Evolutionary conservation across 2,329 filamentous ascomycete genomes (phyloP).

Genomic region (Aspergillus carbonarius): DNA sequence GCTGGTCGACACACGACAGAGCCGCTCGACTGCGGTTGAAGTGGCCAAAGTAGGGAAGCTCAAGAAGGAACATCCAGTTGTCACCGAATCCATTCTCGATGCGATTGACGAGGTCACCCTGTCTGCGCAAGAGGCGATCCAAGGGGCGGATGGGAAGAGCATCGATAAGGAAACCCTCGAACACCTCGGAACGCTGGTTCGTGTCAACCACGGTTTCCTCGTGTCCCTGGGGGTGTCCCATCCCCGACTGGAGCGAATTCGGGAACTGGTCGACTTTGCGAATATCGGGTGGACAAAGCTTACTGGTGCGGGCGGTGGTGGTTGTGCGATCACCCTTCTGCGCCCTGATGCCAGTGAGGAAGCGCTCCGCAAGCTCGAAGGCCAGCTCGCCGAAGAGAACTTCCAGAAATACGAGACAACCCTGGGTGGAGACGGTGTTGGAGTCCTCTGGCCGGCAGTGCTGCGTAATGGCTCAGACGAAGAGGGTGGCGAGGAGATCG

Average conservation of each 20-base stretch:
- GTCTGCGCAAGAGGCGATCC: slow-evolving; percentile 57
- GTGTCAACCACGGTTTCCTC: slow-evolving; percentile 88
- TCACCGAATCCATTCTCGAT: slow-evolving; percentile 78
- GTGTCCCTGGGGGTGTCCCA: slow-evolving; percentile 93
- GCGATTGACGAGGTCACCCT: slow-evolving; percentile 70
- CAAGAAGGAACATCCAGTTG: slow-evolving; percentile 67
- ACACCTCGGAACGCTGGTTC: slow-evolving; percentile 81
- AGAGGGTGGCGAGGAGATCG: slow-evolving; percentile 86
- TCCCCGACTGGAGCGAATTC: slow-evolving; percentile 84
- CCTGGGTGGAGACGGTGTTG: slow-evolving; percentile 88
- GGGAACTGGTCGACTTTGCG: slow-evolving; percentile 85
- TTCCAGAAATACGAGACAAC: slow-evolving; percentile 87
- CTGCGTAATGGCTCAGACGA: slow-evolving; percentile 80
- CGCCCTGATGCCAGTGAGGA: slow-evolving; percentile 62
- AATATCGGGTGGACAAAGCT: slow-evolving; percentile 96
- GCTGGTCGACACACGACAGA: slow-evolving; percentile 82
- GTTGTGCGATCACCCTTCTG: slow-evolving; percentile 89
- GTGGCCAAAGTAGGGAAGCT: slow-evolving; percentile 81
- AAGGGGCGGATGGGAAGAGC: slow-evolving; percentile 66
- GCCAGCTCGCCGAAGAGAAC: slow-evolving; percentile 65
- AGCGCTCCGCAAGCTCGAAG: slow-evolving; percentile 63
- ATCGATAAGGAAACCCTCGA: slow-evolving; percentile 63
- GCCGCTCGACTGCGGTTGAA: slow-evolving; percentile 80
- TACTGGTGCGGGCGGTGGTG: slow-evolving; percentile 91
- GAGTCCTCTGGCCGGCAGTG: slow-evolving; percentile 89